Evolutionary conservation across 805 yeast genomes (phyloP).

Genomic region (Teunomyces panamensis): DNA sequence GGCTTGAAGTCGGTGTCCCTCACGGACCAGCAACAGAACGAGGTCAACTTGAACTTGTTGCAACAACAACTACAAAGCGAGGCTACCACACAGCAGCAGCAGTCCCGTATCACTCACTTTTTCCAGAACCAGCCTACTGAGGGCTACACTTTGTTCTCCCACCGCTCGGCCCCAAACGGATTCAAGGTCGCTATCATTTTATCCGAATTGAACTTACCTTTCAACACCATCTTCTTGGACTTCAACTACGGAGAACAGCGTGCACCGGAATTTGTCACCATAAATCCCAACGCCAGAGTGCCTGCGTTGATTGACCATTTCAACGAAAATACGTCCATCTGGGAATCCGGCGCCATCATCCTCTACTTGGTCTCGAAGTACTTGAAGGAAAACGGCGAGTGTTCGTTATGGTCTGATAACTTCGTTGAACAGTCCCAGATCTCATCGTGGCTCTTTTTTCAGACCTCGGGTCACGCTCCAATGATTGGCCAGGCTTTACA

Average conservation of each 20-base stretch:
- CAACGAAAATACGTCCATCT: conserved; percentile 72
- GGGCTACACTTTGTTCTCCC: conserved; percentile 82
- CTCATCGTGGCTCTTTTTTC: conserved; percentile 87
- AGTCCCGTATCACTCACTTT: conserved; percentile 64
- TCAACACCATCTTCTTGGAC: conserved; percentile 80
- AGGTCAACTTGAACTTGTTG: conserved; percentile 38
- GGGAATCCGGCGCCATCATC: conserved; percentile 95
- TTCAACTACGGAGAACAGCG: conserved; percentile 87
- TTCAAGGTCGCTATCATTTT: conserved; percentile 91
- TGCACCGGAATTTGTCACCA: conserved; percentile 89
- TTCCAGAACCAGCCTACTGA: conserved; percentile 73
- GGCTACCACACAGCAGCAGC: conserved; percentile 39
- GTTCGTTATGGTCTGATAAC: conserved; percentile 78
- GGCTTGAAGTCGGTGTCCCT: conserved; percentile 44
- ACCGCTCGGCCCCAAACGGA: conserved; percentile 90
- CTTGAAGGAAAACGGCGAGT: conserved; percentile 59
- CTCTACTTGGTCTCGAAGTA: conserved; percentile 74
- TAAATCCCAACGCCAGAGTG: conserved; percentile 93
- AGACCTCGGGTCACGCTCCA: conserved; percentile 97
- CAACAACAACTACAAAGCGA: conserved; percentile 46
- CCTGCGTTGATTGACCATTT: conserved; percentile 92
- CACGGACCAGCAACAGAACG: conserved; percentile 41
- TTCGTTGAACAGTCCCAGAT: conserved; percentile 80
- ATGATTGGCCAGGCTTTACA: conserved; percentile 97
- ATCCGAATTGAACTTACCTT: conserved; percentile 75